Conservation (phyloP, 345 rosid species). For the Mercurialis annua region DNA sequence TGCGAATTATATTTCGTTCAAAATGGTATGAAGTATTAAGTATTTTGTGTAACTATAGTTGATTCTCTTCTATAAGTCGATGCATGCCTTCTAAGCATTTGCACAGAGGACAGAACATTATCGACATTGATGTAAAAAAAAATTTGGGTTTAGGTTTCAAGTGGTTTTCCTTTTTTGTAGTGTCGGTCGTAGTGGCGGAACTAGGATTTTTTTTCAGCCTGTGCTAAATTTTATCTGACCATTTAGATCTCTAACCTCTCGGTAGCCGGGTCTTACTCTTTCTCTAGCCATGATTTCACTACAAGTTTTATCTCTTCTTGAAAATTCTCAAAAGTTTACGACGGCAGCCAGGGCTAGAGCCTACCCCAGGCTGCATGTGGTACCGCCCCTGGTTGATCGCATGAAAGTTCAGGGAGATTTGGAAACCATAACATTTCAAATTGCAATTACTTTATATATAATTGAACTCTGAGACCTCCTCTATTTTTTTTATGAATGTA, state of each 20-base stretch:
- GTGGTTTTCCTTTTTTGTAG: neutral
- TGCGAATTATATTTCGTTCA: neutral
- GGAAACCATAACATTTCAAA: neutral
- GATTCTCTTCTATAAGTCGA: no score
- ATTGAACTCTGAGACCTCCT: neutral
- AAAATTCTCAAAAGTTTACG: no score
- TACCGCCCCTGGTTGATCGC: neutral
- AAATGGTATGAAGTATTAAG: neutral
- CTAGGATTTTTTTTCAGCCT: no score
- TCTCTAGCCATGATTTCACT: no score
- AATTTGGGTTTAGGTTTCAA: no score
- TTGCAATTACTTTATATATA: neutral
- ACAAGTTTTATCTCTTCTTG: neutral
- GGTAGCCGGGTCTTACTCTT: no score
- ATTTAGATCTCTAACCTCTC: no score
- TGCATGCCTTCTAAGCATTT: neutral
- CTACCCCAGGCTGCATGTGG: neutral
- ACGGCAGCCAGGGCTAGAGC: neutral
- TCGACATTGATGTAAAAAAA: neutral
- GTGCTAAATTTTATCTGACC: no score
- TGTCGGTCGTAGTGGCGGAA: no score
- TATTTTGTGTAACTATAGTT: no score
- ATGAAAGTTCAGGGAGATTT: neutral
- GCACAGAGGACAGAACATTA: neutral
- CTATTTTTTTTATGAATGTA: neutral